phyloP scores from a whole-genome alignment of 352 stramenopile species.

The Globisporangium viniferum region DNA sequence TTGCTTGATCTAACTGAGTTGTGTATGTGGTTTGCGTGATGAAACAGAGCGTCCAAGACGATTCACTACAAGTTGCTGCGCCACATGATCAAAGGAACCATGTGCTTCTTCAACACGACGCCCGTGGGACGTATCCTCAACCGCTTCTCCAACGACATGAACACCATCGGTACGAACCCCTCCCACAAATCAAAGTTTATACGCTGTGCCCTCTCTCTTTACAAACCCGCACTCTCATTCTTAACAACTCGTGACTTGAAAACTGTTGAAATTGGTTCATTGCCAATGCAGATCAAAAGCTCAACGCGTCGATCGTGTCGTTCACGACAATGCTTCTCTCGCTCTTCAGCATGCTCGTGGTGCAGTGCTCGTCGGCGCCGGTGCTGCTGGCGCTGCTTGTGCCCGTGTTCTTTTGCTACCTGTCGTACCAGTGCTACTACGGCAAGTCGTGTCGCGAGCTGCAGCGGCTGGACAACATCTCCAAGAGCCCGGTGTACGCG shows the following conservation, averaged over 20 bases:
- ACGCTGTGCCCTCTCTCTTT: not conserved
- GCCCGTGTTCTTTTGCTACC: conserved; percentile 65
- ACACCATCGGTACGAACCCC: conserved; percentile 44
- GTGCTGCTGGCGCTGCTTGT: conserved; percentile 50
- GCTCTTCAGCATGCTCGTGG: conserved; percentile 47
- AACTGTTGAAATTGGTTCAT: conserved; percentile 2
- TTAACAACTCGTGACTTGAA: not conserved
- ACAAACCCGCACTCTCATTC: not conserved
- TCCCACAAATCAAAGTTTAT: not conserved
- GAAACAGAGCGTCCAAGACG: conserved; percentile 43
- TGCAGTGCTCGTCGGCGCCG: conserved; percentile 45
- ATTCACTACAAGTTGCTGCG: conserved; percentile 67
- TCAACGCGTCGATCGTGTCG: conserved; percentile 42
- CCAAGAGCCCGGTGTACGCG: conserved; percentile 88
- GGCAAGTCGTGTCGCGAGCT: conserved; percentile 62
- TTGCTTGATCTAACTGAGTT: conserved; percentile 7
- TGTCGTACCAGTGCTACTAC: conserved; percentile 66
- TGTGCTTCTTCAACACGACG: conserved; percentile 86
- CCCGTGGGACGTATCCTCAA: conserved; percentile 78
- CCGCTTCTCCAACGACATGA: conserved; percentile 72
- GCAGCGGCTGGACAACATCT: conserved; percentile 59
- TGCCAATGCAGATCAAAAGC: conserved; percentile 41
- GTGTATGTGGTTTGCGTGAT: not conserved
- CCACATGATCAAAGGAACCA: conserved; percentile 64
- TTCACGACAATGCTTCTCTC: conserved; percentile 48